Evolutionary conservation across 495 filamentous ascomycete genomes (phyloP).

Genomic region (Penicillium argentinense): DNA sequence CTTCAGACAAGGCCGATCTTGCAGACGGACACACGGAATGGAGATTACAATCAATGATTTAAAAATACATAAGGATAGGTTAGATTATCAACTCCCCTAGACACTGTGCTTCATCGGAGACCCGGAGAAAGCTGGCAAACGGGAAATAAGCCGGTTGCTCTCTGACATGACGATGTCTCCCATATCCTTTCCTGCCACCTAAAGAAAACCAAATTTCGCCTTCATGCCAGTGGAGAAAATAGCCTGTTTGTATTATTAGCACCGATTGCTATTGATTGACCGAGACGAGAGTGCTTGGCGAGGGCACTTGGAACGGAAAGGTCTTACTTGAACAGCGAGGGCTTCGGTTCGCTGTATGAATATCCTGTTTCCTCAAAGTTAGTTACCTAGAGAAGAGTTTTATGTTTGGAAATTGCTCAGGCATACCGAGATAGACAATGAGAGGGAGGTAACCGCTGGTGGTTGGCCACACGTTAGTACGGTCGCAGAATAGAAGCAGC

Average conservation of each 20-base stretch:
- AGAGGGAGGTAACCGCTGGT: constrained; percentile 90
- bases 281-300: background rate
- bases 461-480: constrained; percentile 31
- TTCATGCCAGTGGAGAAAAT: constrained; percentile 67
- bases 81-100: background rate
- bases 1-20: too few species aligned
- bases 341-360: constrained; percentile 87
- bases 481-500: constrained; percentile 7
- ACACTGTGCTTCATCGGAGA: too few species aligned
- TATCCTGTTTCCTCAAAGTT: constrained; percentile 61
- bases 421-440: constrained; percentile 93
- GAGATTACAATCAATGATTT: constrained; percentile 14
- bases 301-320: background rate
- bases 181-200: background rate
- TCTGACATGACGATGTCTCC: too few species aligned
- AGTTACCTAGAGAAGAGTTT: constrained; percentile 1
- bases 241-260: constrained; percentile 50
- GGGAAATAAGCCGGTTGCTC: too few species aligned
- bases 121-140: too few species aligned
- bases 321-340: constrained; percentile 87
- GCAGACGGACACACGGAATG: too few species aligned
- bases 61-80: constrained; percentile 15
- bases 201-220: background rate
- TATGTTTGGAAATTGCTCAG: background rate
- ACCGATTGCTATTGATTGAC: background rate